Evolutionary conservation across 306 rosid species (phyloP), one percentile per base, ranked within the genome.

Genomic region (Medicago lupulina): DNA sequence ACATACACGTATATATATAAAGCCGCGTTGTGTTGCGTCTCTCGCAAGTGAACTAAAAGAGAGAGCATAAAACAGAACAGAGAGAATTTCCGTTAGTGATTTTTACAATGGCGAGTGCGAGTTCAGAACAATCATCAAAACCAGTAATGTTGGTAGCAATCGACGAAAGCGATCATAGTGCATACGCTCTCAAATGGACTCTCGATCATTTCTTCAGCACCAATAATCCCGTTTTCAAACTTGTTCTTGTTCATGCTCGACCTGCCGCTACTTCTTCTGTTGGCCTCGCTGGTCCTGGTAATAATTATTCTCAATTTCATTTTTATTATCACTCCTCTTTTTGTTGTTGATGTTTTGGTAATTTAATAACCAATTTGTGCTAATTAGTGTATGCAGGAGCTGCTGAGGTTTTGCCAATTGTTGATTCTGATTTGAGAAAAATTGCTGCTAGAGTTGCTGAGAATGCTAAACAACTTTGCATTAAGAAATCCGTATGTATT

Each of bases 91-190:
- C 8, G 19, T 54, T 53, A 5, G 44, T 23, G 13, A 7, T 47
- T 53, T 2, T 44, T 11, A 64, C 36, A 4, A 83, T 80, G 84
- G 84, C 84, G 11, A 78, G 38, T 34, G 38, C 83, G 28, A 43
- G 62, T 3, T 49, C 80, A 14, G 63, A 50, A 4, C 31, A 39
- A 9, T 53, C 58, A 16, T 31, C 78, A 67, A 87, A 87, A 81
- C 89, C 78, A 63, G 89, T 87, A 54, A 90, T 93, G 91, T 18
- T 93, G 18, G 83, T 91, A 0, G 98, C 85, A 9, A 58, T 85
- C n/a, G 96, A 93, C 67, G 98, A 89, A 19, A 91, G 97, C 71
- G 94, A 88, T 19, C 86, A 79, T 19, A 89, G 90, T 77, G 1
- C 15, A 0, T 84, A 87, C 74, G 97, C 93, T 0, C 67, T 91